A percentile compares a stretch with the other conserved stretches of the same genome.
phyloP scores from a whole-genome alignment of 176 grass and related monocot species.

The Saccharum officinarum region DNA sequence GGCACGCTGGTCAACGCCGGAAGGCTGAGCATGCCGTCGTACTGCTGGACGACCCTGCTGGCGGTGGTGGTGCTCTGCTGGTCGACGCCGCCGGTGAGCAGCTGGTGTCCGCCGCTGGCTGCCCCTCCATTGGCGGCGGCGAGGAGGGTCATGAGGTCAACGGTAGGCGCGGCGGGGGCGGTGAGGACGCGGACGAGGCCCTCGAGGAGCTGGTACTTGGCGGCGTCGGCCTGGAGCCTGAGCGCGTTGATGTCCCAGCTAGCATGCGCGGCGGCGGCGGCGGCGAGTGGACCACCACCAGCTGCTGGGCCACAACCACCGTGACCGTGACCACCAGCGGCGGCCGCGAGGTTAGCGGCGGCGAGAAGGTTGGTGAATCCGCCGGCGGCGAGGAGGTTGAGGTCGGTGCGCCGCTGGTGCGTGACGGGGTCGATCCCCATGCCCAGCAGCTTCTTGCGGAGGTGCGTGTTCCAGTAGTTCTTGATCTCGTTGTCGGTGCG shows the following conservation, averaged over 20 bases:
- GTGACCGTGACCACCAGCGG: neutral
- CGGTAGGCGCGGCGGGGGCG: conserved; percentile 22
- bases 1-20: conserved; percentile 29
- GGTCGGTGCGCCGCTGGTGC: conserved; percentile 68
- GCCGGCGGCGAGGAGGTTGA: conserved; percentile 47
- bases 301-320: too few relatives aligned
- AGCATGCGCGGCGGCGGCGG: neutral
- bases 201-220: conserved; percentile 65
- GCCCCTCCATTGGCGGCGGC: conserved; percentile 19
- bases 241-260: conserved; percentile 56
- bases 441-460: conserved; percentile 75
- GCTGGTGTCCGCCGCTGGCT: neutral
- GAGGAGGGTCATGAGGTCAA: conserved; percentile 61
- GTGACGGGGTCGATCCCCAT: conserved; percentile 93
- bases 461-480: conserved; percentile 97
- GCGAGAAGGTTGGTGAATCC: conserved; percentile 45
- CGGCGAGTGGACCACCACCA: neutral
- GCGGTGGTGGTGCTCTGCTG: neutral
- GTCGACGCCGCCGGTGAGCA: neutral
- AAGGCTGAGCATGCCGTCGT: conserved; percentile 48
- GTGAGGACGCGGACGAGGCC: conserved; percentile 61
- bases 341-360: conserved; percentile 14
- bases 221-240: conserved; percentile 55
- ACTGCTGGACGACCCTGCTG: conserved; percentile 22
- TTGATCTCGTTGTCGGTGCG: conserved; percentile 93